Evolutionary conservation across 371 early-diverging fungal genomes (phyloP).

Genomic region (Thermomucor indicae-seudaticae): DNA sequence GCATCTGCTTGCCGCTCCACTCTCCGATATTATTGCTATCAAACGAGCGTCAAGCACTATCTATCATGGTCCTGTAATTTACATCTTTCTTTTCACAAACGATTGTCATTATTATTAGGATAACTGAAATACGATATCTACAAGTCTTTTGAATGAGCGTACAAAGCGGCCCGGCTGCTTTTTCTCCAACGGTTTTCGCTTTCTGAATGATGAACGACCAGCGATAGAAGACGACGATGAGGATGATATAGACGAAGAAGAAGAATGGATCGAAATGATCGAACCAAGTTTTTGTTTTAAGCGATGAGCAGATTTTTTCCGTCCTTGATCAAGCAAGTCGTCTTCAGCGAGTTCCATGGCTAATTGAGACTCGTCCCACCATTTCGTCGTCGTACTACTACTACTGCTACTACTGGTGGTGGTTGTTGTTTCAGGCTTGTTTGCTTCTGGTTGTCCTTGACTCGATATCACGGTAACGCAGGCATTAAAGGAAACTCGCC

Average conservation of each 20-base stretch:
- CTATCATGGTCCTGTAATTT: too few species aligned
- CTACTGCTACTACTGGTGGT: neutral
- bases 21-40: too few species aligned
- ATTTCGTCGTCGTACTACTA: neutral
- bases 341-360: conserved; percentile 7
- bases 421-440: neutral
- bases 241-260: neutral
- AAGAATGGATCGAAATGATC: neutral
- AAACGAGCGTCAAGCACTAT: too few species aligned
- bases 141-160: too few species aligned
- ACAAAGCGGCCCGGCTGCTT: too few species aligned
- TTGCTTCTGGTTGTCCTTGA: neutral
- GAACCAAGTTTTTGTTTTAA: neutral
- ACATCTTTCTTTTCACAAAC: too few species aligned
- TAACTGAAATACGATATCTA: too few species aligned
- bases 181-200: too few species aligned
- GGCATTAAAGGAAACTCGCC: conserved; percentile 10
- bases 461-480: conserved; percentile 1
- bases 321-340: neutral
- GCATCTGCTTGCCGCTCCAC: too few species aligned
- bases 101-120: too few species aligned
- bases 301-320: neutral
- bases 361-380: conserved; percentile 7
- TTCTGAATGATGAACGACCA: too few species aligned
- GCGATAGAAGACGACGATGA: neutral